Evolutionary conservation across 495 filamentous ascomycete genomes (phyloP).

Genomic region (Aspergillus nidulans): DNA sequence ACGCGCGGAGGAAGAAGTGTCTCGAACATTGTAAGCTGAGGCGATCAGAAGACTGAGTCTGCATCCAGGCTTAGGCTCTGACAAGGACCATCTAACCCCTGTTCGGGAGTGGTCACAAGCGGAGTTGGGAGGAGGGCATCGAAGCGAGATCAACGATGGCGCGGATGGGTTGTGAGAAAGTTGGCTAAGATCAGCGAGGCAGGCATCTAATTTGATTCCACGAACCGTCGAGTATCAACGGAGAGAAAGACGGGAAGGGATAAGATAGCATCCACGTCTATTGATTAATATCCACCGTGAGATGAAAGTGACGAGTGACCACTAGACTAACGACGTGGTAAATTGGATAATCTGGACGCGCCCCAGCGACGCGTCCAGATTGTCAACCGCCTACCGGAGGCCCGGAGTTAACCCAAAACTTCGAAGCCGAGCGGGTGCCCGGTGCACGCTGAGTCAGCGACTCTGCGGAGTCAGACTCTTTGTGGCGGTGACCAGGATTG

Average conservation of each 20-base stretch:
- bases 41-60: constrained; percentile 5
- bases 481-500: neutral
- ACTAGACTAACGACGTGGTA: neutral
- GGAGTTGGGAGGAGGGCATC: neutral
- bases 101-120: constrained; percentile 1
- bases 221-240: neutral
- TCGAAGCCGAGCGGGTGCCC: neutral
- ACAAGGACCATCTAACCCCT: neutral
- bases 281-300: constrained; percentile 2
- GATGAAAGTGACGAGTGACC: constrained; percentile 2
- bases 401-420: neutral
- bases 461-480: neutral
- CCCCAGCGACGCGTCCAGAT: no score
- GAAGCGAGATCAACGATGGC: neutral
- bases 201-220: neutral
- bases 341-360: neutral
- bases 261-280: neutral
- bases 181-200: constrained; percentile 1
- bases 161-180: neutral
- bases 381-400: no score
- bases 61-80: constrained; percentile 6
- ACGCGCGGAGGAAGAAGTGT: neutral
- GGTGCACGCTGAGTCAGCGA: constrained; percentile 5
- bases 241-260: neutral
- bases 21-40: neutral